These are phyloP conservation scores for Waltiozyma sp. DNA, from an alignment of 1,139 yeast species.

Conservation along the genomic window DNA sequence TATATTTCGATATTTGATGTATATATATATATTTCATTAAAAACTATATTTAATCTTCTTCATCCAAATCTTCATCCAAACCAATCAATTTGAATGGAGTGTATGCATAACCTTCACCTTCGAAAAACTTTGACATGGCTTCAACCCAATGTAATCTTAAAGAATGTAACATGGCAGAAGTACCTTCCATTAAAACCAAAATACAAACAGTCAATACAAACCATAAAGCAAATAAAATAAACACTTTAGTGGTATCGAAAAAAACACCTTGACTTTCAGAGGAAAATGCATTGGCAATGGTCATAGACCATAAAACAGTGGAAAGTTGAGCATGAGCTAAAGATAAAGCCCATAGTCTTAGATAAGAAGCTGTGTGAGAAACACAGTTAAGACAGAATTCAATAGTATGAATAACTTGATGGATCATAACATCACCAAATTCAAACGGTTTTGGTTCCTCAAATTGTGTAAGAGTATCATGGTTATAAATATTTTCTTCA, in stretches of 20 bases:
- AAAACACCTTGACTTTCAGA: constrained; percentile 23
- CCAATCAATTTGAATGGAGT: constrained; percentile 51
- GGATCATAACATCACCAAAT: constrained; percentile 89
- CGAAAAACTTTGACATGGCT: constrained; percentile 76
- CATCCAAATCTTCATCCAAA: constrained; percentile 6
- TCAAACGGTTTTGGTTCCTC: constrained; percentile 31
- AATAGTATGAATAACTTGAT: constrained; percentile 96
- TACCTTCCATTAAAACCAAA: constrained; percentile 76
- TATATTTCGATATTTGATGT: background rate
- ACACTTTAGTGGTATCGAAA: constrained; percentile 22
- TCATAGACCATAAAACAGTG: constrained; percentile 86
- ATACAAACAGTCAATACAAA: constrained; percentile 62
- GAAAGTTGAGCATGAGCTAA: constrained; percentile 97
- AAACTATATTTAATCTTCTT: too few relatives aligned
- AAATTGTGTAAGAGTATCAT: constrained; percentile 5
- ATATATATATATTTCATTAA: too few relatives aligned
- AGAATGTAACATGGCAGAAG: constrained; percentile 80
- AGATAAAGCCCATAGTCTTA: constrained; percentile 94
- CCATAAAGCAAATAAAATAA: constrained; percentile 64
- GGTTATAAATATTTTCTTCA: background rate
- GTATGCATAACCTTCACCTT: constrained; percentile 69
- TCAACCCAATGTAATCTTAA: constrained; percentile 84
- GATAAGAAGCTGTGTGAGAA: constrained; percentile 94
- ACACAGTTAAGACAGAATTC: constrained; percentile 97
- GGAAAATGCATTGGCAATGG: constrained; percentile 48